phyloP scores from a whole-genome alignment of 2,329 filamentous ascomycete genomes.

The Aspergillus sp. region DNA sequence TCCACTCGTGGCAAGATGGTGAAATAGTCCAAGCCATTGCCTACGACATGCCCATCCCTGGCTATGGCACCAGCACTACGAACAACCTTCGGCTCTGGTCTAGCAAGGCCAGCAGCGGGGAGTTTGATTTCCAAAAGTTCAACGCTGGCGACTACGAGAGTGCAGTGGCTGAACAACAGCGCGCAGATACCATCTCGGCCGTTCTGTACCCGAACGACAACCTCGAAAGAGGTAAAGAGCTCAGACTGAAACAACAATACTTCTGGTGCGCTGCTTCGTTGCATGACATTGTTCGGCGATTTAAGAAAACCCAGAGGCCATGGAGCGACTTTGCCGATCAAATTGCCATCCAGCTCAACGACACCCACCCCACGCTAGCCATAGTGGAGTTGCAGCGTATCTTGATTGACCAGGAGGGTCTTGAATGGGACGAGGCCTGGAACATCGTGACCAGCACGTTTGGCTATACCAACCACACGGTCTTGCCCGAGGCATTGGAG shows the following conservation, averaged over 20 bases:
- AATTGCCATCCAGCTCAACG: slow-evolving; percentile 95
- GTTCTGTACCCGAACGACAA: slow-evolving; percentile 98
- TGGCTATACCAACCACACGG: slow-evolving; percentile 98
- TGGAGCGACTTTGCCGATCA: slow-evolving; percentile 94
- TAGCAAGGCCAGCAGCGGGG: slow-evolving; percentile 92
- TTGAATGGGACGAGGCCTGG: slow-evolving; percentile 95
- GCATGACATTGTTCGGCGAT: slow-evolving; percentile 92
- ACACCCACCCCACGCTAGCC: slow-evolving; percentile 93
- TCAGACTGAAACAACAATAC: slow-evolving; percentile 98
- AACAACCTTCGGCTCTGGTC: slow-evolving; percentile 98
- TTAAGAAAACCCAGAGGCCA: slow-evolving; percentile 91
- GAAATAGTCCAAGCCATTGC: slow-evolving; percentile 90
- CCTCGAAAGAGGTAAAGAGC: slow-evolving; percentile 91
- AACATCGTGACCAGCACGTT: slow-evolving; percentile 75
- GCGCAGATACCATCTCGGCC: slow-evolving; percentile 97
- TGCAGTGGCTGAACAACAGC: slow-evolving; percentile 96
- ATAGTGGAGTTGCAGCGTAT: slow-evolving; percentile 96
- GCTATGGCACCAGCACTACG: slow-evolving; percentile 83
- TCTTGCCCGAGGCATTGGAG: slow-evolving; percentile 93
- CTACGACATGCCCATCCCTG: slow-evolving; percentile 89
- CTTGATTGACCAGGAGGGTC: slow-evolving; percentile 80
- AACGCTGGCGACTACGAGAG: slow-evolving; percentile 97
- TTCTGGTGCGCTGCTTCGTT: slow-evolving; percentile 99
- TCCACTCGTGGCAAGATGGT: slow-evolving; percentile 83
- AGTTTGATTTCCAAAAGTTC: slow-evolving; percentile 99